Evolutionary conservation across 1,284 basidiomycete genomes (phyloP).

Genomic region (Naganishia cerealis): DNA sequence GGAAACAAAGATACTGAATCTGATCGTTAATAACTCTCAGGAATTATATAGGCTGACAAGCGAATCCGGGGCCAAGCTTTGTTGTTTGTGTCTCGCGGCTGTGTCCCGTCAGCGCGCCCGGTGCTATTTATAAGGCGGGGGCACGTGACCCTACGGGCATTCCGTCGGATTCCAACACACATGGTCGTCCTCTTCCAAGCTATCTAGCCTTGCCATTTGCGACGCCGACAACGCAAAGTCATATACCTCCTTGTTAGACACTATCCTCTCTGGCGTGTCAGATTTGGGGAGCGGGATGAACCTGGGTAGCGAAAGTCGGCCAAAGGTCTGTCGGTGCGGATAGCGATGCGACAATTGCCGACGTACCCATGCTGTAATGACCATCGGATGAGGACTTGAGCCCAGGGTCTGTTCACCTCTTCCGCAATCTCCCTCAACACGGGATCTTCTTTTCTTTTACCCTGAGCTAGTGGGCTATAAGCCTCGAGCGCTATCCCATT

Average conservation of each 20-base stretch:
- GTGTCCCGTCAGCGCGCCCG: background rate
- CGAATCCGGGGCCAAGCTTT: constrained; percentile 6
- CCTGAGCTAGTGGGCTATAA: constrained; percentile 70
- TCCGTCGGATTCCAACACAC: constrained; percentile 20
- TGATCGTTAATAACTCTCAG: background rate
- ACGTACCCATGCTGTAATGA: constrained; percentile 74
- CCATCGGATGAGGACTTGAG: constrained; percentile 79
- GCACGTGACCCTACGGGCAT: background rate
- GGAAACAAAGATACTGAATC: background rate
- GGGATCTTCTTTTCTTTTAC: constrained; percentile 58
- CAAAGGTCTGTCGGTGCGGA: background rate
- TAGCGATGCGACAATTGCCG: no score
- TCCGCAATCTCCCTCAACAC: constrained; percentile 60
- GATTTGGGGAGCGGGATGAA: constrained; percentile 77
- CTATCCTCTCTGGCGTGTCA: constrained; percentile 57
- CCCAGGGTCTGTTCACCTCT: constrained; percentile 65
- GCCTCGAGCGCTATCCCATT: constrained; percentile 72
- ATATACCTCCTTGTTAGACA: constrained; percentile 67
- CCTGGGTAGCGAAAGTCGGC: constrained; percentile 44
- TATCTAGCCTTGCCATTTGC: constrained; percentile 66
- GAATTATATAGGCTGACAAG: background rate
- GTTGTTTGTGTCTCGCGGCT: constrained; percentile 1
- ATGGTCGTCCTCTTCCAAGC: constrained; percentile 22
- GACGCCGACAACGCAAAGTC: constrained; percentile 66
- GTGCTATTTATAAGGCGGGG: constrained; percentile 3